phyloP scores from a whole-genome alignment of 164 flowering plant genomes.

The Macadamia integrifolia region DNA sequence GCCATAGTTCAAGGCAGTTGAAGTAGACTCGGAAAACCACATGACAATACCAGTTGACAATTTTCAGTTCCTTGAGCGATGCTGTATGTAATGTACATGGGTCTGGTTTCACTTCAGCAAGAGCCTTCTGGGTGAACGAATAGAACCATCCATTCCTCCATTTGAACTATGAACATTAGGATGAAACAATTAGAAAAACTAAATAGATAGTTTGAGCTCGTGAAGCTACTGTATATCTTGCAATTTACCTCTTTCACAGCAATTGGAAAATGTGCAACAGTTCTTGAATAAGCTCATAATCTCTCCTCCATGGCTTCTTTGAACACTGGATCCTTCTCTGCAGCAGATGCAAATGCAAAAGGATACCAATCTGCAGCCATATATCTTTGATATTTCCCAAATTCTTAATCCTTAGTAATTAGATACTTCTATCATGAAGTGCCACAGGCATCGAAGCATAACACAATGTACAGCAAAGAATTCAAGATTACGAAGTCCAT shows the following conservation, averaged over 20 bases:
- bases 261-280: conserved; percentile 94
- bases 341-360: conserved; percentile 81
- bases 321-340: conserved; percentile 43
- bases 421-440: no score
- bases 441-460: no score
- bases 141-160: conserved; percentile 81
- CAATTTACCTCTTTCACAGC: conserved; percentile 85
- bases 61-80: conserved; percentile 83
- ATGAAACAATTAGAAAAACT: background rate
- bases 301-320: conserved; percentile 45
- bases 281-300: conserved; percentile 87
- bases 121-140: conserved; percentile 65
- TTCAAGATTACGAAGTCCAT: no score
- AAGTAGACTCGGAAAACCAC: background rate
- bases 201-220: background rate
- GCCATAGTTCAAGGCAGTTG: conserved; percentile 39
- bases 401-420: no score
- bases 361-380: conserved; percentile 64
- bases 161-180: conserved; percentile 55
- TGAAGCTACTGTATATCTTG: background rate
- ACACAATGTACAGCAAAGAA: no score
- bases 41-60: conserved; percentile 19
- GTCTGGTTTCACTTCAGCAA: conserved; percentile 42
- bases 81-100: conserved; percentile 90
- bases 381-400: background rate